These are phyloP conservation scores for Xylariaceae sp. DNA, from an alignment of 2,329 filamentous ascomycete genomes.

Conservation along the genomic window DNA sequence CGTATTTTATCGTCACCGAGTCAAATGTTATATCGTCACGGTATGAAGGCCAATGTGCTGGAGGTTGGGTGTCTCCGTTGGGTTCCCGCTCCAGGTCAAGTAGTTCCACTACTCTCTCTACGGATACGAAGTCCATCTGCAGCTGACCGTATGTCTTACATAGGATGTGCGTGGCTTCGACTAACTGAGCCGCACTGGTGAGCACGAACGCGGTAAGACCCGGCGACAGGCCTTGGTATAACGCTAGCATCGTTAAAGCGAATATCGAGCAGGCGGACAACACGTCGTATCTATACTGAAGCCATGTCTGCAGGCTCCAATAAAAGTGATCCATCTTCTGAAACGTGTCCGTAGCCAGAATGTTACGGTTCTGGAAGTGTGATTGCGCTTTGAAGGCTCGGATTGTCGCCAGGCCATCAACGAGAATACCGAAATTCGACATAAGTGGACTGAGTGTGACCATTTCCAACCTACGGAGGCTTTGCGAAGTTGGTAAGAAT, in stretches of 20 bases:
- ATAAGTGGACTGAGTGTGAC: slow-evolving; percentile 85
- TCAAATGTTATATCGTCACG: slow-evolving; percentile 76
- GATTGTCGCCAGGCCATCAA: slow-evolving; percentile 85
- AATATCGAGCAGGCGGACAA: slow-evolving; percentile 76
- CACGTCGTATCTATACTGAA: slow-evolving; percentile 76
- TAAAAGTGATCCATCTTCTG: slow-evolving; percentile 97
- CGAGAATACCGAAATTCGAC: slow-evolving; percentile 87
- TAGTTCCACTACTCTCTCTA: slow-evolving; percentile 83
- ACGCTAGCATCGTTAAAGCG: slow-evolving; percentile 70
- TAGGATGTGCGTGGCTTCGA: slow-evolving; percentile 70
- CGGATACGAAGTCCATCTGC: slow-evolving; percentile 90
- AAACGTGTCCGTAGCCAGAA: slow-evolving; percentile 82
- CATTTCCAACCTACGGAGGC: slow-evolving; percentile 82
- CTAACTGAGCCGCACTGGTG: slow-evolving; percentile 70
- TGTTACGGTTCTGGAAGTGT: slow-evolving; percentile 78
- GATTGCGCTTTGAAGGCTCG: slow-evolving; percentile 78
- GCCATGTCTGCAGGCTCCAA: slow-evolving; percentile 85
- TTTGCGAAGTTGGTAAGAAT: slow-evolving; percentile 84
- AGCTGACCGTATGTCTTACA: slow-evolving; percentile 82
- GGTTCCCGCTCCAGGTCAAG: slow-evolving; percentile 77
- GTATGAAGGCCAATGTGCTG: slow-evolving; percentile 75
- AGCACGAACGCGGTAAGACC: slow-evolving; percentile 85
- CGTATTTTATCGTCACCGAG: slow-evolving; percentile 77
- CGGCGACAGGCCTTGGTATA: slow-evolving; percentile 74
- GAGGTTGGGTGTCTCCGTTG: slow-evolving; percentile 66